These are phyloP conservation scores for Ogataea angusta DNA, from an alignment of 805 yeast genomes.

Conservation along the genomic window DNA sequence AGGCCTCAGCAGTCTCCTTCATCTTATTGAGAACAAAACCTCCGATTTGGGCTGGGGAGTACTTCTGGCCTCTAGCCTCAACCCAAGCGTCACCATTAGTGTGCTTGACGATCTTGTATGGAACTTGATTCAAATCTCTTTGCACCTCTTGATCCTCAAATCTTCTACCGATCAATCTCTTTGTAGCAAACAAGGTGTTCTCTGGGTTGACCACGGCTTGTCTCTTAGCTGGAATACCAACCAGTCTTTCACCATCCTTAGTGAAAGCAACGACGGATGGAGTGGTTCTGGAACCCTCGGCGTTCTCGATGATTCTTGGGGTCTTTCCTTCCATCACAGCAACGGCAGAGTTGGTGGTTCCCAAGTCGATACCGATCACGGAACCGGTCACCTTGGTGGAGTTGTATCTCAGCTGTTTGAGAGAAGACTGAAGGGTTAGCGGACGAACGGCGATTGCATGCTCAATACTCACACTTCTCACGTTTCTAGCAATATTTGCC, in stretches of 20 bases:
- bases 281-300: constrained; percentile 76
- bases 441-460: not conserved
- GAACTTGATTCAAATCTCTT: constrained; percentile 57
- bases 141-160: constrained; percentile 69
- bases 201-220: constrained; percentile 74
- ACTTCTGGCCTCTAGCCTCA: constrained; percentile 41
- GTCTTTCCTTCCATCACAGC: constrained; percentile 66
- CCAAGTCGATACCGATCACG: constrained; percentile 79
- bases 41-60: constrained; percentile 72
- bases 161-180: constrained; percentile 73
- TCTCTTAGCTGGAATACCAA: constrained; percentile 73
- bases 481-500: constrained; percentile 33
- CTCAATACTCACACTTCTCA: constrained; percentile 29
- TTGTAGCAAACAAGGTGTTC: constrained; percentile 79
- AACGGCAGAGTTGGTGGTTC: constrained; percentile 85
- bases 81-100: constrained; percentile 71
- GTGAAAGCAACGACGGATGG: constrained; percentile 75
- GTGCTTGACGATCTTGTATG: constrained; percentile 59
- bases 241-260: constrained; percentile 43
- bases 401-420: constrained; percentile 33
- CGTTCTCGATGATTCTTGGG: constrained; percentile 68
- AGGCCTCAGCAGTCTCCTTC: constrained; percentile 97
- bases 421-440: constrained; percentile 18
- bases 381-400: constrained; percentile 37
- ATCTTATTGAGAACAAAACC: constrained; percentile 82